Percentiles rank a stretch among this genome's conserved stretches.
Conservation (phyloP, 2,329 filamentous ascomycete genomes). For the Fusarium sp. region DNA sequence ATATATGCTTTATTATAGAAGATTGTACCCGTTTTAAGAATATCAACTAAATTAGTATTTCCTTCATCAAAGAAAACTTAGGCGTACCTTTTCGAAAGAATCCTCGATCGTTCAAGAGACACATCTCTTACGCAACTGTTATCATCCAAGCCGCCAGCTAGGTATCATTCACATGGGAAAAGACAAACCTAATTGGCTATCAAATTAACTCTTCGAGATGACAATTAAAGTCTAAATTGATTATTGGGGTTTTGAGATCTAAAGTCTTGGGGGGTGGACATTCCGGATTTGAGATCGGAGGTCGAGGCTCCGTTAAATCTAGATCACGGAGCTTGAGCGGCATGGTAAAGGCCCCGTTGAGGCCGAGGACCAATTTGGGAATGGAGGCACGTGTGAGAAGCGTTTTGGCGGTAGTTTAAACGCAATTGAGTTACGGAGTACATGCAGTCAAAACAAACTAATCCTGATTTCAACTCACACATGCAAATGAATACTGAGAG, state of each 20-base stretch:
- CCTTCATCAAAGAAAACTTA: too few species aligned
- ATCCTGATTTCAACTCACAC: background rate
- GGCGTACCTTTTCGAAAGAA: too few species aligned
- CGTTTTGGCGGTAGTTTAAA: background rate
- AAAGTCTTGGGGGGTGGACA: background rate
- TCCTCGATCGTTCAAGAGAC: too few species aligned
- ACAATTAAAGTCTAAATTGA: background rate
- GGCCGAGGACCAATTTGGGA: constrained; percentile 9
- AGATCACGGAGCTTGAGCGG: constrained; percentile 9
- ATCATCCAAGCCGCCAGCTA: too few species aligned
- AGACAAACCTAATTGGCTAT: background rate
- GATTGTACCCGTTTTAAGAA: too few species aligned
- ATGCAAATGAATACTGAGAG: background rate
- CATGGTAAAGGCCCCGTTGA: constrained; percentile 2
- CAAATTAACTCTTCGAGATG: background rate
- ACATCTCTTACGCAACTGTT: too few species aligned
- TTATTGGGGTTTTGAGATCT: background rate
- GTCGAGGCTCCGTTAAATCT: constrained; percentile 11
- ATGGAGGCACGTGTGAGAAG: background rate
- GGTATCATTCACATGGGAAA: background rate
- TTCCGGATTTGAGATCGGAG: constrained; percentile 20
- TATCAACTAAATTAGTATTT: too few species aligned
- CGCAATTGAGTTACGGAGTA: background rate
- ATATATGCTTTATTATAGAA: too few species aligned
- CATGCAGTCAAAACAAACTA: background rate